Percentiles rank a stretch among this genome's conserved stretches.
These are phyloP conservation scores for Mycena galopus DNA, from an alignment of 768 basidiomycete species.

Conservation along the genomic window DNA sequence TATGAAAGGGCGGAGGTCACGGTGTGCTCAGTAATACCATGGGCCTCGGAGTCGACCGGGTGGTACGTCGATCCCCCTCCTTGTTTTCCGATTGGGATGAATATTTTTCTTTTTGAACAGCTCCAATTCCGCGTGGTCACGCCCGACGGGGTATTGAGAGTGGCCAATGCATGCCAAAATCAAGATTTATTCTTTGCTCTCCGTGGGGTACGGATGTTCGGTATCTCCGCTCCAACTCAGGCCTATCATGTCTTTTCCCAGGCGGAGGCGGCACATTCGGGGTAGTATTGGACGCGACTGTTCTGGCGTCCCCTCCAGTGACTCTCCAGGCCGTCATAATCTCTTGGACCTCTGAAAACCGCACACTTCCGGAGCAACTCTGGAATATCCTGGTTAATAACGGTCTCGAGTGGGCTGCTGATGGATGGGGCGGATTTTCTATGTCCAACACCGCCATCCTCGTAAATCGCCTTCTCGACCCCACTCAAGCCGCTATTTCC, in stretches of 20 bases:
- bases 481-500: slow-evolving; percentile 53
- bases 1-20: slow-evolving; percentile 58
- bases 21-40: slow-evolving; percentile 57
- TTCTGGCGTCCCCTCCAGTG: slow-evolving; percentile 54
- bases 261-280: slow-evolving; percentile 62
- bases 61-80: slow-evolving; percentile 45
- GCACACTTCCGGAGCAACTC: slow-evolving; percentile 46
- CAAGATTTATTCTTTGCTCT: slow-evolving; percentile 68
- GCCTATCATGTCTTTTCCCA: slow-evolving; percentile 25
- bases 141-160: slow-evolving; percentile 61
- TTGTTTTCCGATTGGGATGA: background rate
- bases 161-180: slow-evolving; percentile 63
- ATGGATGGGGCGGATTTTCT: slow-evolving; percentile 64
- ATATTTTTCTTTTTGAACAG: slow-evolving; percentile 35
- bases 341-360: slow-evolving; percentile 42
- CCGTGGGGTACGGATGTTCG: slow-evolving; percentile 50
- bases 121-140: slow-evolving; percentile 67
- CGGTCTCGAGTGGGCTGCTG: slow-evolving; percentile 54
- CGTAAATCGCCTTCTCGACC: slow-evolving; percentile 56
- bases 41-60: slow-evolving; percentile 62
- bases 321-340: slow-evolving; percentile 53
- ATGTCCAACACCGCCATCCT: slow-evolving; percentile 51
- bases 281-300: slow-evolving; percentile 52
- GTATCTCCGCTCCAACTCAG: background rate
- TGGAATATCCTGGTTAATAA: slow-evolving; percentile 56